phyloP scores from a whole-genome alignment of 2,329 filamentous ascomycete species.

The Sclerotinia spermophila region DNA sequence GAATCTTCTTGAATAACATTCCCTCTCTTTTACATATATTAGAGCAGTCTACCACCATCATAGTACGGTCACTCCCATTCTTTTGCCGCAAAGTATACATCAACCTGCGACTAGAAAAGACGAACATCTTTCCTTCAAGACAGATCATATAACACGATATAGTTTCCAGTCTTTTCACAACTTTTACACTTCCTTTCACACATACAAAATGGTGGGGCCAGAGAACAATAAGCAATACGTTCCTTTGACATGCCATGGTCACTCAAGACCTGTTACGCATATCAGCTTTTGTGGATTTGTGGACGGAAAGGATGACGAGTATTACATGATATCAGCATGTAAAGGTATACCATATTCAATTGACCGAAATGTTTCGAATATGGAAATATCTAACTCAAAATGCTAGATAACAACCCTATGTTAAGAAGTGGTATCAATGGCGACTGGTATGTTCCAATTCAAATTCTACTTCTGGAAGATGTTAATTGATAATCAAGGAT shows the following conservation, averaged over 20 bases:
- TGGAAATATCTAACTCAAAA: slow-evolving; percentile 23
- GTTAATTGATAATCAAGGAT: slow-evolving; percentile 54
- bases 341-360: slow-evolving; percentile 47
- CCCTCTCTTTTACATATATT: slow-evolving; percentile 9
- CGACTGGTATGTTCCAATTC: slow-evolving; percentile 64
- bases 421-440: slow-evolving; percentile 93
- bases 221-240: slow-evolving; percentile 43
- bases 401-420: slow-evolving; percentile 92
- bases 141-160: neutral
- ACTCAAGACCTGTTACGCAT: slow-evolving; percentile 71
- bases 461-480: slow-evolving; percentile 12
- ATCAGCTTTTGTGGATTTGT: slow-evolving; percentile 66
- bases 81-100: slow-evolving; percentile 1
- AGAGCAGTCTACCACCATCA: neutral
- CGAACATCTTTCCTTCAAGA: neutral
- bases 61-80: slow-evolving; percentile 10
- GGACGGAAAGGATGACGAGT: slow-evolving; percentile 52
- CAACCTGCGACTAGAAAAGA: neutral
- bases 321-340: slow-evolving; percentile 71
- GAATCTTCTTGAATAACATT: slow-evolving; percentile 35
- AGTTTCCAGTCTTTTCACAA: neutral
- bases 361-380: neutral
- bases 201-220: slow-evolving; percentile 29
- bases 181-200: slow-evolving; percentile 5
- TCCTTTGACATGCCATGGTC: slow-evolving; percentile 71